Percentiles rank a stretch among this genome's conserved stretches.
phyloP scores from a whole-genome alignment of 2,329 filamentous ascomycete species.

The Chrysosphaeria jannelii region DNA sequence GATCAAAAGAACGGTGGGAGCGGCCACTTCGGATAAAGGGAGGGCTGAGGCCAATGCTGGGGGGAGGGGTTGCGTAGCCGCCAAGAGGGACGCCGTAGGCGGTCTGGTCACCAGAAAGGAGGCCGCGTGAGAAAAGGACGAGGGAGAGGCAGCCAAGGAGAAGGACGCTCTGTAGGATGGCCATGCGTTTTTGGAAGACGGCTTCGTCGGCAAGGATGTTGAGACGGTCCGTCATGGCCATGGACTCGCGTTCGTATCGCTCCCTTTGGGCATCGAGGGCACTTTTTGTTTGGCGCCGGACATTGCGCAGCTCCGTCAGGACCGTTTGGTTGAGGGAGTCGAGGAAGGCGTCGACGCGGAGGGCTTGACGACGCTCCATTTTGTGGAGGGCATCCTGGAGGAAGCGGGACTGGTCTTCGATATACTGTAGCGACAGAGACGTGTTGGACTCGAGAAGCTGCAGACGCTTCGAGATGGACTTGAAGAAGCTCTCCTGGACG shows the following conservation, averaged over 20 bases:
- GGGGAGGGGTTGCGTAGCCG: background rate
- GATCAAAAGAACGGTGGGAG: constrained; percentile 4
- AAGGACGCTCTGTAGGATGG: constrained; percentile 67
- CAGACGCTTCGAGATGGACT: constrained; percentile 76
- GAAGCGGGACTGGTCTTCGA: constrained; percentile 81
- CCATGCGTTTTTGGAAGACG: constrained; percentile 64
- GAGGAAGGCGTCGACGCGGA: constrained; percentile 58
- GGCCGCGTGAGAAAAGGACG: constrained; percentile 44
- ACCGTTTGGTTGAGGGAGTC: constrained; percentile 70
- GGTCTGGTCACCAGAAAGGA: constrained; percentile 6
- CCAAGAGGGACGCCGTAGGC: background rate
- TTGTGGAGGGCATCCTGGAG: constrained; percentile 63
- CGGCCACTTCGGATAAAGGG: constrained; percentile 5
- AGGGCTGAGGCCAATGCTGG: constrained; percentile 2
- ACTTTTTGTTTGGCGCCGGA: constrained; percentile 63
- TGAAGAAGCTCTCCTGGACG: constrained; percentile 94
- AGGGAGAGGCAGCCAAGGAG: constrained; percentile 65
- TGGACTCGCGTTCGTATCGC: constrained; percentile 53
- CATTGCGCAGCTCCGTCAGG: constrained; percentile 44
- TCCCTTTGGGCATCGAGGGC: constrained; percentile 73
- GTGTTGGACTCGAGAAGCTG: constrained; percentile 79
- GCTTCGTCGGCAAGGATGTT: constrained; percentile 85
- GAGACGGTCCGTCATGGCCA: constrained; percentile 51
- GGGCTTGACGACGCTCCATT: constrained; percentile 62
- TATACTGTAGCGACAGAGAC: constrained; percentile 77